Conservation (phyloP, 2,329 filamentous ascomycete species). For the Nakataea oryzae region DNA sequence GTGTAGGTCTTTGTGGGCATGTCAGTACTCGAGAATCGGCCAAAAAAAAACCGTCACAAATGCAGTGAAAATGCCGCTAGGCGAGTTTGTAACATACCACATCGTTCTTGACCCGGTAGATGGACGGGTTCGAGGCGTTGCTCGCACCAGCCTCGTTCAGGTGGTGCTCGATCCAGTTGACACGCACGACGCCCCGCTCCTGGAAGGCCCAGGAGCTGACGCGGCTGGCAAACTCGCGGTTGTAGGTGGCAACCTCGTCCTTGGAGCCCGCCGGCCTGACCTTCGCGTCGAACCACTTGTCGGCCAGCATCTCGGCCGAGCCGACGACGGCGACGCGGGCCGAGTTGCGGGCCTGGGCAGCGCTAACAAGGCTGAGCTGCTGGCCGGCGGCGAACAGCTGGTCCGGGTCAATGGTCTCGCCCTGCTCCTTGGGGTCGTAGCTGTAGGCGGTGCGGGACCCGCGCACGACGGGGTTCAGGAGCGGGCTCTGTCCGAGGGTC, state of each 20-base stretch:
- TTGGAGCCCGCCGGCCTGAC: conserved; percentile 50
- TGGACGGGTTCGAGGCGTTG: conserved; percentile 64
- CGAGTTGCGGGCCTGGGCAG: conserved; percentile 85
- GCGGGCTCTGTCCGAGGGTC: conserved; percentile 64
- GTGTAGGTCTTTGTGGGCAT: conserved; percentile 54
- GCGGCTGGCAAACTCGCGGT: conserved; percentile 76
- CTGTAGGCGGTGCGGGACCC: conserved; percentile 81
- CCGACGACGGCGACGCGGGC: conserved; percentile 81
- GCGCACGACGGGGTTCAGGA: conserved; percentile 72
- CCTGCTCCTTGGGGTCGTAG: conserved; percentile 86
- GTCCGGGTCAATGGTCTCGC: conserved; percentile 60
- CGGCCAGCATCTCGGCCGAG: conserved; percentile 75
- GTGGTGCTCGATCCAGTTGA: conserved; percentile 75
- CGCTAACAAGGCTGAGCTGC: conserved; percentile 77
- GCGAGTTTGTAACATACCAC: conserved; percentile 56
- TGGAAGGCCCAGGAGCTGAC: conserved; percentile 94
- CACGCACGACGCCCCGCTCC: conserved; percentile 80
- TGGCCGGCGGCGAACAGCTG: conserved; percentile 75
- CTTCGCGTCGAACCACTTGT: conserved; percentile 79
- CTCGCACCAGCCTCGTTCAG: conserved; percentile 41
- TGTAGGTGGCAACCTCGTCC: conserved; percentile 51
- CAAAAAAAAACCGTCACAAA: neutral
- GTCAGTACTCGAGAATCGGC: neutral
- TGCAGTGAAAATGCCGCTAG: neutral
- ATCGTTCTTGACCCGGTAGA: conserved; percentile 95